Base-by-base conservation (phyloP, 495 filamentous ascomycete genomes). In the Trichoderma erinaceum region DNA sequence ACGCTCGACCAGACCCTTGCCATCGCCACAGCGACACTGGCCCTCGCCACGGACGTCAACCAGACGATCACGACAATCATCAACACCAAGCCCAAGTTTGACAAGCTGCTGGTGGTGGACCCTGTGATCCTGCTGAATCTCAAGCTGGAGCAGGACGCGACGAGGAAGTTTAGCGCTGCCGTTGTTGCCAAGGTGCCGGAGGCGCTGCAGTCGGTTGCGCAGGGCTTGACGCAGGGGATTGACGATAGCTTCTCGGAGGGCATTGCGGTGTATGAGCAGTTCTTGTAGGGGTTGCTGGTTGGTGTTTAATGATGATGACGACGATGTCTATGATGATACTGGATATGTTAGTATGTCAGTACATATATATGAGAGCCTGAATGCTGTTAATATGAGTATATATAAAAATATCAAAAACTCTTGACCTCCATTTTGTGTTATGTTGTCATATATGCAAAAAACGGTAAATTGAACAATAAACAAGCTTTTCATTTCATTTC, bases 161-260 rank as follows among this genome's bases (percentile, higher is more conserved):
- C 77, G 8, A 66, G 67, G 18, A 69, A 75, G 2, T 75, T 79
- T 70, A 71, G 72, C 12, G 72, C 65, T 3, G 74, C 71, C 0
- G 73, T 78, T 6, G 64, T 75, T 0, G 68, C n/a, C 3, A 79
- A 80, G 74, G 73, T 81, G 43, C 79, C 79, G 1, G 67, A 63
- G 41, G 66, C 64, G 4, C 68, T 77, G 48, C 69, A 73, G 70
- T 64, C 38, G 0, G 12, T 71, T 25, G 78, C 77, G 2, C 25
- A 67, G 70, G 61, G 13, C 1, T 32, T 81, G 12, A 69, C 75
- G 8, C 68, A 44, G 41, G 74, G 73, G 0, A 73, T 80, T 63
- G 69, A 73, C 65, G 66, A 50, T 35, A 67, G 69, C 1, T 77
- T 80, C 69, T 68, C 74, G 21, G 11, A 64, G 35, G 73, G 75